A percentile compares a stretch with the other conserved stretches of the same genome.
Evolutionary conservation across 169 alveolate species (phyloP).

Genomic region (Eimeria necatrix): DNA sequence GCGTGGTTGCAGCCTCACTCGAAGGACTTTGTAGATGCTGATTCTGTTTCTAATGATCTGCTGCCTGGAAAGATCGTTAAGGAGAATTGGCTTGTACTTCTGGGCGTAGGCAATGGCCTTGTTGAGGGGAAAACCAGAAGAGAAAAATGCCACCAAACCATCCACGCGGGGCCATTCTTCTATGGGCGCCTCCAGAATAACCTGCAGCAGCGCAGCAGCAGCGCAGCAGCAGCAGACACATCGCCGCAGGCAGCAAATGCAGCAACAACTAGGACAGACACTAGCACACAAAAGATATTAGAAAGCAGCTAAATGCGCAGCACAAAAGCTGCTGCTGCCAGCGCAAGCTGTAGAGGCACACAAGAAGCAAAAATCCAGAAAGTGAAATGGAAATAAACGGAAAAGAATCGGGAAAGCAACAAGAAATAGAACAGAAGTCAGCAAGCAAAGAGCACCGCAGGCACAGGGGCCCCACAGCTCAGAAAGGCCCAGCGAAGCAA

Average conservation of each 20-base stretch:
- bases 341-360: too few relatives aligned
- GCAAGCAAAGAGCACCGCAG: too few relatives aligned
- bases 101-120: slow-evolving; percentile 91
- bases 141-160: slow-evolving; percentile 94
- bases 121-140: slow-evolving; percentile 93
- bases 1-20: slow-evolving; percentile 55
- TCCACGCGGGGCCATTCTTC: slow-evolving; percentile 95
- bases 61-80: slow-evolving; percentile 87
- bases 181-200: slow-evolving; percentile 53
- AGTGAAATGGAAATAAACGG: background rate
- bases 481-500: too few relatives aligned
- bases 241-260: background rate
- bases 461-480: too few relatives aligned
- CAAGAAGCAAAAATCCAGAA: background rate
- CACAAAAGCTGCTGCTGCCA: too few relatives aligned
- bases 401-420: background rate
- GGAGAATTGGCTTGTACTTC: slow-evolving; percentile 87
- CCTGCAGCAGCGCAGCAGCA: slow-evolving; percentile 14
- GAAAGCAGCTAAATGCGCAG: too few relatives aligned
- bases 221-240: background rate
- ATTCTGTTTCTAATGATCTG: slow-evolving; percentile 88
- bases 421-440: too few relatives aligned
- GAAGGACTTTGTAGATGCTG: slow-evolving; percentile 88
- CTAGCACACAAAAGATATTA: background rate
- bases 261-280: background rate